phyloP scores from a whole-genome alignment of 2,329 filamentous ascomycete genomes.

The Talaromyces piceae region DNA sequence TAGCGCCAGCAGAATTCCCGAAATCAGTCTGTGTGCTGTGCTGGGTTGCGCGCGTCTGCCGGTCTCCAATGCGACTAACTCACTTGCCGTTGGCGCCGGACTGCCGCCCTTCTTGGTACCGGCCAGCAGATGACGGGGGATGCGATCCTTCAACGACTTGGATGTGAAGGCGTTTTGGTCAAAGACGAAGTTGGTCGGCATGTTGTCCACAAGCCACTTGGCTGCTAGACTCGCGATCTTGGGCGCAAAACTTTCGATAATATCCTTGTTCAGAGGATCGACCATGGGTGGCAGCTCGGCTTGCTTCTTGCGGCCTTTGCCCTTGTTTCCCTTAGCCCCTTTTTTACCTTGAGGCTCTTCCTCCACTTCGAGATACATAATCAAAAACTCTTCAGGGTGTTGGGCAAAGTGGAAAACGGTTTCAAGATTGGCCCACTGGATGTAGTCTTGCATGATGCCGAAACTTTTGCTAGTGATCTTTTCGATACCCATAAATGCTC shows the following conservation, averaged over 20 bases:
- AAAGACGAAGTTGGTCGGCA: conserved; percentile 19
- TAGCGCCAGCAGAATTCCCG: conserved; percentile 22
- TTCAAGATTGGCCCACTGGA: conserved; percentile 26
- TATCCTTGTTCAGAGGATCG: conserved; percentile 7
- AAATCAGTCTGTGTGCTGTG: conserved; percentile 15
- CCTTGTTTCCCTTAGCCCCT: conserved; percentile 1
- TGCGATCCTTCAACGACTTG: conserved; percentile 18
- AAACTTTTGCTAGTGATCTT: conserved; percentile 21
- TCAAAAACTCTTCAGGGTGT: conserved; percentile 15
- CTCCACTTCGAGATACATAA: conserved; percentile 9
- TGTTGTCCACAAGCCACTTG: conserved; percentile 17
- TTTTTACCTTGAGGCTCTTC: background rate
- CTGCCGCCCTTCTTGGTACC: background rate
- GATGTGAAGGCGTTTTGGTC: conserved; percentile 18
- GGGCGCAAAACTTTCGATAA: conserved; percentile 10
- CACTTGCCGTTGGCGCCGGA: background rate
- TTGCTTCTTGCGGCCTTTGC: conserved; percentile 4
- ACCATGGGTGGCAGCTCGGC: conserved; percentile 9
- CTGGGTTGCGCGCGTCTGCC: conserved; percentile 14
- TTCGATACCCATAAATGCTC: conserved; percentile 22
- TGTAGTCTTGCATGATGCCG: conserved; percentile 15
- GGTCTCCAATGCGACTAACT: conserved; percentile 1
- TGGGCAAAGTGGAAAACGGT: conserved; percentile 22
- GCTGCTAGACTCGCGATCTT: conserved; percentile 16
- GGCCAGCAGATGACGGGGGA: conserved; percentile 16